A percentile compares a stretch with the other conserved stretches of the same genome.
Conservation (phyloP, 371 early-diverging fungal species). For the Mucor mucedo region DNA sequence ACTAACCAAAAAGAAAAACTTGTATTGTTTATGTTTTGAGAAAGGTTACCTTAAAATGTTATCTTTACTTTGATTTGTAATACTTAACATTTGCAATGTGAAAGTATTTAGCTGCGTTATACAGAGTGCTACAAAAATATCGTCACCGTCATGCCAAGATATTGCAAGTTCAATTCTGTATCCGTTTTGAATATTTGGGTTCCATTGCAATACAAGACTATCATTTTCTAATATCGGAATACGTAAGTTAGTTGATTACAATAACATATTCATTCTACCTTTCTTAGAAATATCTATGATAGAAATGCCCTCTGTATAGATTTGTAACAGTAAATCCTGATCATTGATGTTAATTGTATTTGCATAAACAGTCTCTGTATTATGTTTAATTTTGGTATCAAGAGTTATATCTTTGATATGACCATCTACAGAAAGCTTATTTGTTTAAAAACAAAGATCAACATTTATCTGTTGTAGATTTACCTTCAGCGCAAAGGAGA, state of each 20-base stretch:
- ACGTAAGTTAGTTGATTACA: neutral
- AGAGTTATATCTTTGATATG: slow-evolving; percentile 25
- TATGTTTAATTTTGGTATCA: neutral
- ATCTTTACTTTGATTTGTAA: neutral
- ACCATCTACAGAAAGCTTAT: slow-evolving; percentile 13
- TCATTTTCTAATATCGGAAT: neutral
- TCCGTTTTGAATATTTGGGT: neutral
- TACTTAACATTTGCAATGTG: slow-evolving; percentile 3
- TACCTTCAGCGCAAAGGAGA: slow-evolving; percentile 19
- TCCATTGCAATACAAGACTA: neutral
- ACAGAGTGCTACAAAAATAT: slow-evolving; percentile 15
- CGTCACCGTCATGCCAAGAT: slow-evolving; percentile 8
- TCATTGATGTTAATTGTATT: slow-evolving; percentile 9
- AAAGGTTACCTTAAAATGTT: neutral
- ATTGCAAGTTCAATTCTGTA: slow-evolving; percentile 19
- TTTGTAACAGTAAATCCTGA: slow-evolving; percentile 13
- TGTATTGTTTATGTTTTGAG: neutral
- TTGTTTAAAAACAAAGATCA: neutral
- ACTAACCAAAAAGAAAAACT: neutral
- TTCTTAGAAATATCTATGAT: slow-evolving; percentile 9
- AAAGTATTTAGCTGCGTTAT: neutral
- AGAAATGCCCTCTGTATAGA: slow-evolving; percentile 12
- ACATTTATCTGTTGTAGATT: neutral
- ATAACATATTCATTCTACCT: slow-evolving; percentile 1
- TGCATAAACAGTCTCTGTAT: slow-evolving; percentile 19